Evolutionary conservation across 163 green algal species (phyloP), one percentile per base, ranked within the genome.

Genomic region (Botryococcus braunii): DNA sequence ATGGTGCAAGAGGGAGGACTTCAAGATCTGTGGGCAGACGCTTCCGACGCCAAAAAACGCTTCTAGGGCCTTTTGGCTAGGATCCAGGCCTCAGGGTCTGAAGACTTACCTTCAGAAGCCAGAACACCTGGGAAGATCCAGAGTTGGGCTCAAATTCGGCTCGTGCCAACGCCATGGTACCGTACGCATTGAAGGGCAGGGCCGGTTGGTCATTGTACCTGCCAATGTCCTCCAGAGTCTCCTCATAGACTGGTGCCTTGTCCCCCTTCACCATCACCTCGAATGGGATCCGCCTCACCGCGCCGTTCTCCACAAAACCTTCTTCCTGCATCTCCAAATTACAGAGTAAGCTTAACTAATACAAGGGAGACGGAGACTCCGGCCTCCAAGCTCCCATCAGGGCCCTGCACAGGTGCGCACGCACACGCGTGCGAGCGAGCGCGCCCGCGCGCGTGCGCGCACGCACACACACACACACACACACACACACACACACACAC

Each of bases 111-210:
- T 96, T 96, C 27, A 98, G 79, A 68, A 98, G 81, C 76, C 89
- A 98, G 78, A 98, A 98, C 56, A 96, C 72, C 74, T 96, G 90
- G 48, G 77, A 91, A 40, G 82, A 93, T 29, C 81, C 93, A 1
- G 78, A 91, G 87, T 99, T 97, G 77, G 91, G 81, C 40, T 97
- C 89, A 78, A 98, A 97, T 85, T 99, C 94, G 38, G 85, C 79
- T 31, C 93, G 82, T 0, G 93, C 93, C 82, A 95, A 88, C 13
- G 93, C 92, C 59, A 97, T 69, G 5, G 94, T 98, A 68, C 94
- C 94, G 69, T 92, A 99, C 0, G 94, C 94, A 66, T 98, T 99
- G 87, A 99, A 99, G 21, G 94, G 93, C 63, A 99, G 83, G 37
- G 86, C 78, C 9, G 89, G 88, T 63, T 87, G 69, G 56, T 94